These are phyloP conservation scores for Cucumis hystrix DNA, from an alignment of 306 rosid species.

Conservation along the genomic window DNA sequence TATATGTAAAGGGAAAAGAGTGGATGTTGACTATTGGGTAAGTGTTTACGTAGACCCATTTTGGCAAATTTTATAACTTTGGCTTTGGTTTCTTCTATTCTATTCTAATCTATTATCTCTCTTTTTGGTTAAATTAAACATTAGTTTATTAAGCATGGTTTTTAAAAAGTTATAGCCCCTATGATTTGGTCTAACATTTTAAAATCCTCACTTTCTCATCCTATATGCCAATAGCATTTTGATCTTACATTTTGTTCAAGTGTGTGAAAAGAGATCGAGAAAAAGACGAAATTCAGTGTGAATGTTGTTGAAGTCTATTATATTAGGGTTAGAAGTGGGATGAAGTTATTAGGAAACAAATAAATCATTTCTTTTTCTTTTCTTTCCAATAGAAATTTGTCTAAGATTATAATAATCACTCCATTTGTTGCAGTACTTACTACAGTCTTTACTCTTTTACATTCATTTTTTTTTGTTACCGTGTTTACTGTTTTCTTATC, in stretches of 20 bases:
- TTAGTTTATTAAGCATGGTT: background rate
- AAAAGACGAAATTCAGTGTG: background rate
- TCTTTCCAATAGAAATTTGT: no score
- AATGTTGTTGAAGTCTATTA: background rate
- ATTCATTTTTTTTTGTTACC: no score
- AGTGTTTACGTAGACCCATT: background rate
- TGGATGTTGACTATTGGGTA: background rate
- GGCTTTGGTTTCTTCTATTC: background rate
- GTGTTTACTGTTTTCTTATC: no score
- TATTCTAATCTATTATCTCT: background rate
- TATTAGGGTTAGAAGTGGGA: background rate
- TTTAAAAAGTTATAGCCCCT: background rate
- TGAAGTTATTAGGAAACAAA: background rate
- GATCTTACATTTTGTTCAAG: background rate
- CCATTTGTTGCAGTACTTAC: no score
- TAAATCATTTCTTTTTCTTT: no score
- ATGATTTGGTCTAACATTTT: background rate
- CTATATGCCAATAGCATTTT: background rate
- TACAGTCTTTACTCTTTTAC: no score
- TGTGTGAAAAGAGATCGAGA: background rate
- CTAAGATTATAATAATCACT: no score
- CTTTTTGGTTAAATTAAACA: background rate
- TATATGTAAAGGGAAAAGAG: background rate
- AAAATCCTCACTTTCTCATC: background rate
- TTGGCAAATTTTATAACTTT: background rate